Evolutionary conservation across 164 flowering plant species (phyloP).

Genomic region (Euptelea pleiosperma): DNA sequence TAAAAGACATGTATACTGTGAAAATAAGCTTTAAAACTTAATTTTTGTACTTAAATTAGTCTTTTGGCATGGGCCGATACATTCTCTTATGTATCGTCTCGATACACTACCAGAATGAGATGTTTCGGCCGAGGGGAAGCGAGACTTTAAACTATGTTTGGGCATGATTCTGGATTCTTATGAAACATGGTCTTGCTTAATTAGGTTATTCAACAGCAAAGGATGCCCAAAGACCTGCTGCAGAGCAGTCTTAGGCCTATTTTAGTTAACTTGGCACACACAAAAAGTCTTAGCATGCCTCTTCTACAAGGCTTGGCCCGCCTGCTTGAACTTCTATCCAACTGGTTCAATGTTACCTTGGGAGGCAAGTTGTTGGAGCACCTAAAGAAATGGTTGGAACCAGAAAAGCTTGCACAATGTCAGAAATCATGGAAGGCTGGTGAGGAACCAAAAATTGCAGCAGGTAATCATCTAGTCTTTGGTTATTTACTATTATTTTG

Average conservation of each 20-base stretch:
- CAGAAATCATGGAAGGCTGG: constrained; percentile 99
- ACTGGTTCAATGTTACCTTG: constrained; percentile 96
- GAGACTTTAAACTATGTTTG: no score
- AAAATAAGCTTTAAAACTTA: no score
- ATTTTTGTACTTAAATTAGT: no score
- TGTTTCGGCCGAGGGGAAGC: no score
- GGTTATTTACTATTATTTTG: background rate
- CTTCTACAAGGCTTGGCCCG: constrained; percentile 97
- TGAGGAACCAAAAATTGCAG: constrained; percentile 98
- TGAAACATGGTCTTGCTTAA: constrained; percentile 2
- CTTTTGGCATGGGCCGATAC: no score
- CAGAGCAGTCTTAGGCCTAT: constrained; percentile 98
- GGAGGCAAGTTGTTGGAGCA: constrained; percentile 95
- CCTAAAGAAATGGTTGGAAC: constrained; percentile 96
- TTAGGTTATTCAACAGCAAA: constrained; percentile 91
- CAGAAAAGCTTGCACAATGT: constrained; percentile 95
- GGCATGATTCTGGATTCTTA: background rate
- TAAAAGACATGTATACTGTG: no score
- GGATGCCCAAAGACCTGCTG: constrained; percentile 97
- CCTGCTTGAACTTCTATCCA: constrained; percentile 87
- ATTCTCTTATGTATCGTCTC: no score
- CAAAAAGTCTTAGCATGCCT: constrained; percentile 97
- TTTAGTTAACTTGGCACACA: constrained; percentile 90
- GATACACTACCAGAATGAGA: no score
- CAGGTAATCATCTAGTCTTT: constrained; percentile 48